Evolutionary conservation across 2,329 filamentous ascomycete species (phyloP).

Genomic region (Pyricularia sp.): DNA sequence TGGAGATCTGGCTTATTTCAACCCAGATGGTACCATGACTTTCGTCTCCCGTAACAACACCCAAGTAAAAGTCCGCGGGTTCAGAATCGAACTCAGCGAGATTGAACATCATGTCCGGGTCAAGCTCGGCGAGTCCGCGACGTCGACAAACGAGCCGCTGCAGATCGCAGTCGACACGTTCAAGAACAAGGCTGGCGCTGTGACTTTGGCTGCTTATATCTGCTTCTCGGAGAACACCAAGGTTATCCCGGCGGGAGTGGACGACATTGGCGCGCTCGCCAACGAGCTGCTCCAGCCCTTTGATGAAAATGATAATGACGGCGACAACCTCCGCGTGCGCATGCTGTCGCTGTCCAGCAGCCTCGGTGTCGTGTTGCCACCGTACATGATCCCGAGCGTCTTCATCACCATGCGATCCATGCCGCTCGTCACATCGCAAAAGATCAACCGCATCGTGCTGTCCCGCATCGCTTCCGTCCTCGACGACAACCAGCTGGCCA

Average conservation of each 20-base stretch:
- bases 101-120: constrained; percentile 2
- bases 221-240: background rate
- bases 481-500: constrained; percentile 10
- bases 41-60: background rate
- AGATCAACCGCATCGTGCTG: background rate
- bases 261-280: background rate
- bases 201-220: background rate
- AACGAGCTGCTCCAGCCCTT: background rate
- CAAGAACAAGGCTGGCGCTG: background rate
- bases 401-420: constrained; percentile 14
- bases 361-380: constrained; percentile 1
- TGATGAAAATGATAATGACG: background rate
- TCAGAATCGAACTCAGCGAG: constrained; percentile 1
- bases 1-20: background rate
- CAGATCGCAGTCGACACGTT: background rate
- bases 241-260: constrained; percentile 2
- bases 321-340: background rate
- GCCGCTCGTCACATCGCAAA: constrained; percentile 8
- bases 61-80: constrained; percentile 1
- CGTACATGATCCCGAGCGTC: constrained; percentile 13
- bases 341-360: constrained; percentile 1
- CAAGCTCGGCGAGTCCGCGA: background rate
- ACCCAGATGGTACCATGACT: background rate
- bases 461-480: constrained; percentile 7
- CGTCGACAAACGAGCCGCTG: background rate